Evolutionary conservation across 192 early-diverging fungal species (phyloP), one percentile per base, ranked within the genome.

Genomic region (Obelidium mucronatum): DNA sequence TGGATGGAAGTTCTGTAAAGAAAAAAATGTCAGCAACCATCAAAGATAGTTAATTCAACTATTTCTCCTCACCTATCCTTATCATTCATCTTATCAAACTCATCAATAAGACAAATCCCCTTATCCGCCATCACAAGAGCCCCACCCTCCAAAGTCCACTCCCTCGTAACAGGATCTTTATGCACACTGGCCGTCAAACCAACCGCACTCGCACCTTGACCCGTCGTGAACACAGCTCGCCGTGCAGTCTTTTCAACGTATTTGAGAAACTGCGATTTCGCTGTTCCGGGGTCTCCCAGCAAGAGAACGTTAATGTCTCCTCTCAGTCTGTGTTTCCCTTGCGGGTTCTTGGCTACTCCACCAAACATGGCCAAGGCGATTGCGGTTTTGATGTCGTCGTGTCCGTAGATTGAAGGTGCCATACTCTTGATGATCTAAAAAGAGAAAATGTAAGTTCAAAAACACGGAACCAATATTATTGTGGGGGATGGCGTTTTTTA

Each of bases 351-450:
- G 74, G 94, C 85, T 2, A 97, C 95, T 72, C 97, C 97, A 71
- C 97, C 94, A 88, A 99, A 99, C 86, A 99, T 89, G 30, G 94
- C 89, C 33, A 99, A 81, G 1, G 96, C 94, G 80, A 99, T 84
- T 4, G 94, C 95, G 1, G 94, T 93, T 74, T 97, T 97, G 82
- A 99, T 96, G 79, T 97, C 93, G 59, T 97, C 95, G 79, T 99
- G 97, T 34, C 97, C 97, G 85, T 94, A 97, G 78, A 99, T 99
- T n/a, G 97, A 99, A 26, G 97, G 97, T 8, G 97, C 97, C 60
- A 99, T 96, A 62, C 91, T 93, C 81, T 93, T 93, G 74, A 97
- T 91, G 62, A 99, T 94, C 87, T 93, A 30, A 68, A 13, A 24
- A 24, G 0, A 68, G 11, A 1, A 24, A 17, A n/a, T 3, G 51